phyloP scores from a whole-genome alignment of 108 stramenopile species.

The Fragilariopsis cylindrus region DNA sequence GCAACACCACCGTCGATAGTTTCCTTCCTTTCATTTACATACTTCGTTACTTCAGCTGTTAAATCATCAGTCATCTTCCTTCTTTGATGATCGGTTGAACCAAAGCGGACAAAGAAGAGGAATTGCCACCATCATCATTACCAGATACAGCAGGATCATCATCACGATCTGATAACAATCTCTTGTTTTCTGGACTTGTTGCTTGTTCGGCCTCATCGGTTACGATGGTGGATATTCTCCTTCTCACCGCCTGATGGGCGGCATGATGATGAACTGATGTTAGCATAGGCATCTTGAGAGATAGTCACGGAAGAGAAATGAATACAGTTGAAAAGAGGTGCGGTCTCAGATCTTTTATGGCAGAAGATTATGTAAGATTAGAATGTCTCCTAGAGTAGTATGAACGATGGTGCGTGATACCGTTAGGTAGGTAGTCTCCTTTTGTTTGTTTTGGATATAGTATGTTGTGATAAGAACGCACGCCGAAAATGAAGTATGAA shows the following conservation, averaged over 20 bases:
- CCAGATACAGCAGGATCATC: not conserved
- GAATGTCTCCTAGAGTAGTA: too few relatives aligned
- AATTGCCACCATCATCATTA: not conserved
- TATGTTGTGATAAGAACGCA: too few relatives aligned
- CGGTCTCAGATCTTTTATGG: too few relatives aligned
- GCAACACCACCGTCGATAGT: not conserved
- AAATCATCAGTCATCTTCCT: not conserved
- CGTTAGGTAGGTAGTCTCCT: too few relatives aligned
- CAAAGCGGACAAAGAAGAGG: not conserved
- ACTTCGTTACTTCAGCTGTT: not conserved
- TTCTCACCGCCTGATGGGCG: not conserved
- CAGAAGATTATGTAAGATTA: too few relatives aligned
- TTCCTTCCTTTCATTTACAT: not conserved
- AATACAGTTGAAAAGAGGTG: too few relatives aligned
- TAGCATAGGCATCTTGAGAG: not conserved
- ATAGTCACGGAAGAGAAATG: too few relatives aligned
- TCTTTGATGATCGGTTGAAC: not conserved
- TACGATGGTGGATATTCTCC: not conserved
- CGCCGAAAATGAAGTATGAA: too few relatives aligned
- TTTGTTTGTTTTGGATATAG: too few relatives aligned
- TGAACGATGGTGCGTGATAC: too few relatives aligned
- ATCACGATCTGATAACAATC: conserved; percentile 2
- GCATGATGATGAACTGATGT: not conserved
- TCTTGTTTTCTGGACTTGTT: conserved; percentile 9
- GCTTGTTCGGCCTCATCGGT: not conserved